Evolutionary conservation across 108 stramenopile species (phyloP), one percentile per base, ranked within the genome.

Genomic region (Parietichytrium sp.): DNA sequence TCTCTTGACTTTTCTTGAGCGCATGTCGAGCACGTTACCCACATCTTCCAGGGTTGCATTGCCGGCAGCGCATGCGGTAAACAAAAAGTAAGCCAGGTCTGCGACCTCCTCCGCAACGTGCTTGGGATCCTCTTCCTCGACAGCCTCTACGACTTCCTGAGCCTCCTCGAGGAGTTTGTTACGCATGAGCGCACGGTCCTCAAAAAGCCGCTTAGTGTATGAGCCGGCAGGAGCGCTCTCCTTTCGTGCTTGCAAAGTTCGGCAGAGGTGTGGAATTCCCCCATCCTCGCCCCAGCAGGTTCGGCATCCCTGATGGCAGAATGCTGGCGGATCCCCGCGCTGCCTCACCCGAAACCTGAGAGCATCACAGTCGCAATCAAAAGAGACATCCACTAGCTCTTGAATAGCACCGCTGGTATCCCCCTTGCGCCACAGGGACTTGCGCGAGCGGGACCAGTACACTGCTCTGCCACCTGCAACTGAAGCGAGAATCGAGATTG

Each of bases 111-210:
- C 92, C 2, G 97, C 97, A 1, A 97, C 94, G 84, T 98, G 91
- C 47, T 94, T 82, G 52, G 84, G 82, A 10, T 83, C 87, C 25
- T 88, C 86, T 42, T 72, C 61, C 61, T 72, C 61, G 42, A 72
- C 42, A 4, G 98, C 96, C 88, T 98, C 98, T 4, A 91, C 85
- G 79, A 98, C 82, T 85, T 98, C 98, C 86, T 97, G 96, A n/a
- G 95, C 95, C 91, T 98, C 98, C 87, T 98, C 98, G 4, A 98
- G 93, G 33, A 98, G 88, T 86, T 98, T 98, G 83, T 96, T 91
- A 18, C 95, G 90, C 55, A 98, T 86, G 61, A 98, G 83, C 36
- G 80, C 84, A 2, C 83, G 84, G 83, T 97, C 96, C 30, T 96
- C 92, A 85, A 98, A 97, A 26, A 98, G 88, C 30, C 95, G 89